Evolutionary conservation across 2,329 filamentous ascomycete genomes (phyloP), one percentile per base, ranked within the genome.

Genomic region (Botrytis byssoidea): DNA sequence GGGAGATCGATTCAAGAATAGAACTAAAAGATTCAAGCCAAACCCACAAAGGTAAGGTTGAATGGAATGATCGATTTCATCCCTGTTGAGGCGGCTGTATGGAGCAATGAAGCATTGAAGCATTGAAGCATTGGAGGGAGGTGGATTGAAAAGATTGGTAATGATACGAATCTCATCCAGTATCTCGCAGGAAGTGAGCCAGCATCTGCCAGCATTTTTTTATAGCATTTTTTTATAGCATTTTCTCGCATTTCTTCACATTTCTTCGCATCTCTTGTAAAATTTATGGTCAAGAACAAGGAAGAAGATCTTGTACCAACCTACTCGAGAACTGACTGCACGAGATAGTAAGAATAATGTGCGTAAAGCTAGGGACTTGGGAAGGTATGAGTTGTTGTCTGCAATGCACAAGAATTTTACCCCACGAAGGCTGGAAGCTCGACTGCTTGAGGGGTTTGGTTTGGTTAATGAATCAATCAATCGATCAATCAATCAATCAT

Each of bases 21-120:
- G 44, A 67, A 37, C 14, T 40, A 57, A 42, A 22, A 8, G 25
- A 18, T 10, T 10, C 37, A 42, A 68, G 48, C 65, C 65, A 68
- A 68, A 68, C 65, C 65, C 40, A 68, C 48, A 68, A 68, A 6
- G 40, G 65, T 57, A 68, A 68, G 65, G 65, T 57, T n/a, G 46
- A 40, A 68, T 68, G 25, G 40, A 55, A 55, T 29, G 51, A 55
- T 55, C 51, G 51, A 29, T 51, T 68, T 29, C 35, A 68, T 42
- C 65, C 65, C 65, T 68, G 65, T 42, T 68, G 65, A 68, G 48
- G 65, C 46, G 48, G 65, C 46, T 55, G 35, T 29, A 68, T 67
- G 65, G 40, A 42, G 59, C 51, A 18, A 18, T 16, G 51, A 29
- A 55, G 51, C 51, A 55, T 16, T 29, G 46, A 25, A 51, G 46